Base-by-base conservation (phyloP, 139 green algal species). In the Picochlorum sp. region DNA sequence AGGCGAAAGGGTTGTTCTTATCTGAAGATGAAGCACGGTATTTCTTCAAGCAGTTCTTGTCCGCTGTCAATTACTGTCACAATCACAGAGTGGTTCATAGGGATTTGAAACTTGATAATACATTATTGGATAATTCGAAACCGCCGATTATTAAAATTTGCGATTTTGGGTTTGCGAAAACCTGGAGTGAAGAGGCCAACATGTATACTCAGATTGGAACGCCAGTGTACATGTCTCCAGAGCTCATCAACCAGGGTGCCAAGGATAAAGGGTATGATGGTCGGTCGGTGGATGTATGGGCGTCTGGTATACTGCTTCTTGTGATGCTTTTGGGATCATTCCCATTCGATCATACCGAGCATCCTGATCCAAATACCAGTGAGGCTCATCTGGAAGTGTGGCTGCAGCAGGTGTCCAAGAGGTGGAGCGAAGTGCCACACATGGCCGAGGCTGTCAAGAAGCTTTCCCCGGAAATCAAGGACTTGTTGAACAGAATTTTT, bases 31-130 rank as follows among this genome's bases (percentile, higher is more conserved):
- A 96, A 73, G 89, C 87, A 1, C 70, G 85, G 0, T 96, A 86
- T 73, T 90, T 94, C 65, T 93, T 95, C 75, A 88, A 78, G 73
- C 90, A 96, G 81, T 88, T 96, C 56, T 66, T 96, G 2, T 80
- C 62, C 6, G 88, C 89, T 0, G 86, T 96, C n/a, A 85, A 90
- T 63, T 96, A 92, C 76, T 94, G 88, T 76, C 89, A 96, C 71
- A 71, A 67, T 11, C 83, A 93, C 68, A 79, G 80, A 23, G 88
- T 96, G 26, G 89, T 87, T 0, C 89, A 96, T 82, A 72, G 85
- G 4, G 76, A 84, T 65, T 74, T 91, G 20, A 85, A 84, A 62
- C 82, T 92, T 30, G 79, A 87, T 68, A 95, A 95, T 82, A 87
- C 88, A 24, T 75, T 93, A 62, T 77, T 95, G 62, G 79, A 89